Evolutionary conservation across 2,329 filamentous ascomycete genomes (phyloP).

Genomic region (Sporothrix euskadiensis): DNA sequence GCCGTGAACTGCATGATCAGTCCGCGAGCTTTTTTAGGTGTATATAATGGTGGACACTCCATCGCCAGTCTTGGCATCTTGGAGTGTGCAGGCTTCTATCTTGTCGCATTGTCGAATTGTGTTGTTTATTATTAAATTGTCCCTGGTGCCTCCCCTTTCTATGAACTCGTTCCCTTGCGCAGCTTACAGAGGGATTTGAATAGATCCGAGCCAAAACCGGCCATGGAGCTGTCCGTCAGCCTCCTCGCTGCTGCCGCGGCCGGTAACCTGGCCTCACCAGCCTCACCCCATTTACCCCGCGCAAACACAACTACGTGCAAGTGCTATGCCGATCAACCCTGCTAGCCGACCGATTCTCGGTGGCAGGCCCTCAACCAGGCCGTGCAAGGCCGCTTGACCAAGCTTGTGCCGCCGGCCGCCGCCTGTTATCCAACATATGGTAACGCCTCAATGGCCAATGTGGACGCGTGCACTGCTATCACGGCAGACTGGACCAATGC

Average conservation of each 20-base stretch:
- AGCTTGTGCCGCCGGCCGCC: slow-evolving; percentile 23
- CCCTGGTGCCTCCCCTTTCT: not conserved
- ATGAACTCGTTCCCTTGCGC: not conserved
- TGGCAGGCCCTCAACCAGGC: slow-evolving; percentile 29
- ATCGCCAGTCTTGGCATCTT: not conserved
- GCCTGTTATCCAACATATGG: slow-evolving; percentile 28
- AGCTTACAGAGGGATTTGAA: too few relatives aligned
- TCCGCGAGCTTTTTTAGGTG: too few relatives aligned
- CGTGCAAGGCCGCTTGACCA: slow-evolving; percentile 27
- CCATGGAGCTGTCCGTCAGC: slow-evolving; percentile 15
- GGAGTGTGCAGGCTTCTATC: not conserved
- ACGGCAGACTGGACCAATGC: slow-evolving; percentile 39
- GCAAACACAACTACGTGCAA: slow-evolving; percentile 34
- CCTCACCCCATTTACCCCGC: not conserved
- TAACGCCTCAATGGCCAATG: slow-evolving; percentile 41
- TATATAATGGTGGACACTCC: not conserved
- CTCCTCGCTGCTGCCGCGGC: slow-evolving; percentile 9
- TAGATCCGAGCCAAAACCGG: not conserved
- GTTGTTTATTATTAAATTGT: too few relatives aligned
- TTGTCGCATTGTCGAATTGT: not conserved
- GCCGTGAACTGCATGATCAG: not conserved
- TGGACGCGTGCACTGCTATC: slow-evolving; percentile 40
- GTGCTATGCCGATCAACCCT: slow-evolving; percentile 29
- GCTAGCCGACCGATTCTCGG: slow-evolving; percentile 26
- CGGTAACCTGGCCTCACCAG: slow-evolving; percentile 7